Base-by-base conservation (phyloP, 805 yeast genomes). In the Yamadazyma paraphyllophila region DNA sequence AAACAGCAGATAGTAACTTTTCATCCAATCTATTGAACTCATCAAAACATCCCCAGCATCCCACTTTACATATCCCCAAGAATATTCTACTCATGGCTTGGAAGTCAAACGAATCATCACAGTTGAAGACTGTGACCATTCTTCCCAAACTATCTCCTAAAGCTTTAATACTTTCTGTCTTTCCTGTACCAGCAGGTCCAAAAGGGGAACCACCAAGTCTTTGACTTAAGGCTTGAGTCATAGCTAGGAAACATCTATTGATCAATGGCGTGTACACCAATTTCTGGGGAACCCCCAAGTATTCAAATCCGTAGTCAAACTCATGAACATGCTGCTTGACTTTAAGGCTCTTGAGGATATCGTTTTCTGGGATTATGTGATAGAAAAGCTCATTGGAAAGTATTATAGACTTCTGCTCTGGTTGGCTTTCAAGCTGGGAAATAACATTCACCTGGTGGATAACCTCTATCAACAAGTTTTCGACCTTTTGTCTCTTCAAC, bases 171-270 rank as follows among this genome's bases (percentile, higher is more conserved):
- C 96, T 77, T 60, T 92, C 98, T 0, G 98, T 92, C 59, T 92
- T 92, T 52, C 98, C 98, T 0, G 98, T 92, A 35, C 98, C 98
- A 2, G 98, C 97, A 1, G 98, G 97, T 0, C 98, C 98, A 62
- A 85, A 82, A 0, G 96, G 85, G 1, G 96, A 85, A 0, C 96
- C 96, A n/a, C 98, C 98, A 7, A 81, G 68, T 30, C 76, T 77
- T 53, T 83, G 88, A 29, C 79, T 76, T 13, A 90, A 60, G 0
- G 97, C 91, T 48, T 83, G 85, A 0, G 86, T 71, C 81, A 91
- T 78, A 0, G 90, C 69, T 7, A 83, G 59, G 58, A 77, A 88
- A 46, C 88, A 79, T 5, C 74, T 69, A 39, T 80, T 79, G 7
- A 87, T 73, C 14, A 88, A 68, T 1, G 92, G 88, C 0, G 97